Conservation (phyloP, 805 yeast species). For the Ogataea methanolica region DNA sequence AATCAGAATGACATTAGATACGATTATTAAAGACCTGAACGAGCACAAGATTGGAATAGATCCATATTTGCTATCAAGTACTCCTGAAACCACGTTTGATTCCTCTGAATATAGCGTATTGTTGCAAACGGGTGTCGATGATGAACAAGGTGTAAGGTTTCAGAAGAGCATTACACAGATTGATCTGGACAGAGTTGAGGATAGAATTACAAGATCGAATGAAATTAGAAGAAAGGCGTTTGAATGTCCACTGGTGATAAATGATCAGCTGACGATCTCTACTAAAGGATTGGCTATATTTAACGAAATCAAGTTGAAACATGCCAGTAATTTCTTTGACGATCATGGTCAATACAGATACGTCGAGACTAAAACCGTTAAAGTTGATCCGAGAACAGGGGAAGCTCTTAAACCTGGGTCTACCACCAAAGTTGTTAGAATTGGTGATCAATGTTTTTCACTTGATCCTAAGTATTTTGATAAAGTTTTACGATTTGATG, state of each 20-base stretch:
- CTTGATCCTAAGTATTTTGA: constrained; percentile 34
- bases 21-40: constrained; percentile 55
- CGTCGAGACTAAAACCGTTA: constrained; percentile 44
- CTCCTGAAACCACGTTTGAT: constrained; percentile 34
- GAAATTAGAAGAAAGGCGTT: constrained; percentile 63
- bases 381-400: constrained; percentile 38
- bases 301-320: constrained; percentile 46
- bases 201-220: constrained; percentile 48
- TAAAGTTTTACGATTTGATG: constrained; percentile 30
- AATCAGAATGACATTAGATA: constrained; percentile 46
- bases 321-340: constrained; percentile 50
- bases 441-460: constrained; percentile 44
- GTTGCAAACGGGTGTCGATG: constrained; percentile 12
- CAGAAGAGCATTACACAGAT: constrained; percentile 39
- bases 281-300: constrained; percentile 69
- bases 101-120: constrained; percentile 37
- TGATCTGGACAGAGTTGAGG: constrained; percentile 37
- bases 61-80: constrained; percentile 56
- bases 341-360: constrained; percentile 46
- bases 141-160: constrained; percentile 7
- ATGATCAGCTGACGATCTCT: constrained; percentile 52
- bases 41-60: constrained; percentile 47
- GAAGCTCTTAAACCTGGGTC: constrained; percentile 29
- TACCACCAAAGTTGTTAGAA: constrained; percentile 34
- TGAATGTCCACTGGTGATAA: constrained; percentile 54